These are phyloP conservation scores for Lasiosphaeriaceae sp. DNA, from an alignment of 495 filamentous ascomycete genomes.

Conservation along the genomic window DNA sequence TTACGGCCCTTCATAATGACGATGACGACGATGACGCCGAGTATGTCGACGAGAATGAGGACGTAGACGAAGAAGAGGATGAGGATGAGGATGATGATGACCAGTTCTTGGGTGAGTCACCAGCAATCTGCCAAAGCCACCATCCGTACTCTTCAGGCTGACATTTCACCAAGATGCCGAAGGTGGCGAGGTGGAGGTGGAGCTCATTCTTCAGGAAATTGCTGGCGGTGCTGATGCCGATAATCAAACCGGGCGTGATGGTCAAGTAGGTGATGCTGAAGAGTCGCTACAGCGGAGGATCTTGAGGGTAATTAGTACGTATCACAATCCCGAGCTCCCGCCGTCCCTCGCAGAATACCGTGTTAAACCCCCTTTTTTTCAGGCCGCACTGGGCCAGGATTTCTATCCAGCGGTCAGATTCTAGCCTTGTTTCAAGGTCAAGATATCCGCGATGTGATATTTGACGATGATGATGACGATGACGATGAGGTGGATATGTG, in stretches of 20 bases:
- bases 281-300: conserved; percentile 24
- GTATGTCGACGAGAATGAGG: conserved; percentile 6
- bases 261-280: not conserved
- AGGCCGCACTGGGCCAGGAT: conserved; percentile 22
- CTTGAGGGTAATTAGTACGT: conserved; percentile 26
- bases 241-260: not conserved
- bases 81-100: conserved; percentile 45
- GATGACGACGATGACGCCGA: conserved; percentile 3
- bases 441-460: conserved; percentile 33
- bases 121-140: not conserved
- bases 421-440: conserved; percentile 45
- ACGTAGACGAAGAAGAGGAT: conserved; percentile 29
- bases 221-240: not conserved
- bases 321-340: not conserved
- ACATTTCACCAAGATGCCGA: conserved; percentile 24
- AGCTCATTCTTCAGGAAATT: conserved; percentile 24
- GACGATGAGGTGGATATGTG: conserved; percentile 13
- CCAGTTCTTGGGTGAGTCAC: conserved; percentile 34
- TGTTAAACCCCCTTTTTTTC: conserved; percentile 12
- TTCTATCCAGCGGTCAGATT: conserved; percentile 43
- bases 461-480: conserved; percentile 35
- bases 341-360: not conserved
- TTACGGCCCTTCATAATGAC: not conserved
- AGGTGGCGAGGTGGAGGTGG: conserved; percentile 28
- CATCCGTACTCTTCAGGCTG: conserved; percentile 8